Base-by-base conservation (phyloP, 768 basidiomycete species). In the Termitomyces bulborhizus region DNA sequence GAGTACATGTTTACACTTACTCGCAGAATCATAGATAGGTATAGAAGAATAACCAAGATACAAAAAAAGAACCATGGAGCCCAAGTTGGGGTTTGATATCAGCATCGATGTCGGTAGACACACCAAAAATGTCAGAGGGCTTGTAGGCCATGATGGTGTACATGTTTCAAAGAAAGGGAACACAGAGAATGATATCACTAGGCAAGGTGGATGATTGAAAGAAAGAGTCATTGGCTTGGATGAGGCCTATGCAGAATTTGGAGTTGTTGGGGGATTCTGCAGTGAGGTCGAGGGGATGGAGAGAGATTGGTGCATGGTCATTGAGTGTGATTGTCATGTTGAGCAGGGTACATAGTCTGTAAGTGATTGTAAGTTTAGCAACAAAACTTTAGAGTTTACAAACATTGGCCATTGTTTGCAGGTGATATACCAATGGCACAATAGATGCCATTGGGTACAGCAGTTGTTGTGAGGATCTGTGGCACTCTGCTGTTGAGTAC, bases 311-410 rank as follows among this genome's bases (percentile, higher is more conserved):
- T n/a, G n/a, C n/a, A n/a, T n/a, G n/a, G n/a, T n/a, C n/a, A n/a
- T n/a, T n/a, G n/a, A n/a, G n/a, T n/a, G n/a, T n/a, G n/a, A n/a
- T n/a, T n/a, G n/a, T n/a, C n/a, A n/a, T n/a, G n/a, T n/a, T 78
- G 69, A 73, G 65, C 90, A 92, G 0, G 86, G 85, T n/a, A 91
- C 76, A 63, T 88, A 92, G 65, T 88, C 90, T 91, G 58, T 27
- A 13, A 39, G 11, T 9, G 39, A 32, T 6, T 8, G 7, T 32
- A 31, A 12, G 18, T 45, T 37, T 4, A 45, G 45, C 36, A 60
- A 9, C 11, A 26, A 34, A 34, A 12, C n/a, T n/a, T n/a, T n/a
- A n/a, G n/a, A 34, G 39, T 18, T 56, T 26, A 72, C 86, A 57
- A 60, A 89, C 89, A 88, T 47, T 78, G 73, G 18, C 87, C 85